Evolutionary conservation across 495 filamentous ascomycete genomes (phyloP), one percentile per base, ranked within the genome.

Genomic region (Aspergillus saccharolyticus): DNA sequence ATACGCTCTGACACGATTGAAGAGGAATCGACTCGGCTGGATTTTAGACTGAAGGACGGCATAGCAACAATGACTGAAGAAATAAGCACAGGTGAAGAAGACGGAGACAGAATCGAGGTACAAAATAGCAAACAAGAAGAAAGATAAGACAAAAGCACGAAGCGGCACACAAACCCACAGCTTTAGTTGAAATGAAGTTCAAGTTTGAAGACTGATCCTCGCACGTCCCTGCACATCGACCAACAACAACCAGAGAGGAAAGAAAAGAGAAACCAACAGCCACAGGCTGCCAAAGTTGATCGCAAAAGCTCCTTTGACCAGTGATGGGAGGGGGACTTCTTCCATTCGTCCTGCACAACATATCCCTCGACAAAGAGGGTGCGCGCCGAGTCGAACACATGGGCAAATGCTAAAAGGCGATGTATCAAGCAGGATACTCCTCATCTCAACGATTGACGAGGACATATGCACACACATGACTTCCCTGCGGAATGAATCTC

Each of bases 301-400:
- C 33, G 48, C 52, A 62, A 55, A 46, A 66, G 59, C 60, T 58
- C 60, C 63, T 62, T 39, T 57, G 55, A 58, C 56, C 49, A 50
- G 63, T 61, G 57, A 39, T 39, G 33, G 33, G 12, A 39, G 33
- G 33, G 33, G 56, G 59, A n/a, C n/a, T n/a, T n/a, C 21, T 45
- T 39, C 14, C 42, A 56, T 54, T 20, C 49, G 42, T 52, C 49
- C 55, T 51, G 54, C 55, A 54, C 21, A 39, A 48, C 56, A 54
- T 54, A 42, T 52, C 39, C 51, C 24, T 39, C 33, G 14, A 39
- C 14, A 12, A 8, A 39, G 33, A 39, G 33, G 2, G 33, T 42
- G 62, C 16, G 22, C 47, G 50, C 56, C 53, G 53, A 59, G 55
- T 28, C 57, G 59, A 59, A 59, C 62, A 59, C 56, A 55, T 64